Conservation (phyloP, 768 basidiomycete species). For the Russula brevipes region DNA sequence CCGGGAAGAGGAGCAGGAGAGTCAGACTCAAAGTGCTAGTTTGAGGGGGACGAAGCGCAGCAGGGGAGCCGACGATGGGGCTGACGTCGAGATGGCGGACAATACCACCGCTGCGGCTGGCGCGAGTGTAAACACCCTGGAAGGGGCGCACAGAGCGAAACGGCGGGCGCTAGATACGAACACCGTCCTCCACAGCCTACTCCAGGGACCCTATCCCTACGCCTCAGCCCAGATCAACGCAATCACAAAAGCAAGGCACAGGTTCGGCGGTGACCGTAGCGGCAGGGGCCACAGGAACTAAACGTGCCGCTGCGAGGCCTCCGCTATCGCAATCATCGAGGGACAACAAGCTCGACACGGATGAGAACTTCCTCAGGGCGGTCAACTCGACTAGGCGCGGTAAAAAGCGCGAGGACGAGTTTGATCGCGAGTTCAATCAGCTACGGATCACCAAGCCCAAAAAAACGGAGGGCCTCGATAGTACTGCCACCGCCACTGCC, state of each 20-base stretch:
- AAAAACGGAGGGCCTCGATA: not conserved
- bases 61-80: not conserved
- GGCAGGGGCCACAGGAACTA: not conserved
- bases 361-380: constrained; percentile 59
- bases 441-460: constrained; percentile 62
- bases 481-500: constrained; percentile 33
- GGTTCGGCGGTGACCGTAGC: not conserved
- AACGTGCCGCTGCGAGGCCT: not conserved
- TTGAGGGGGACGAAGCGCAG: constrained; percentile 17
- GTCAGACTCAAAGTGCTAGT: not conserved
- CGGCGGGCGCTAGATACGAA: constrained; percentile 13
- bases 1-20: constrained; percentile 21
- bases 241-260: not conserved
- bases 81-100: constrained; percentile 1
- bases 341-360: constrained; percentile 41
- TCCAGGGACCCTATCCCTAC: not conserved
- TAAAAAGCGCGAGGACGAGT: constrained; percentile 58
- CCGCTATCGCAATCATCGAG: not conserved
- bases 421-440: constrained; percentile 72
- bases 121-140: not conserved
- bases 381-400: constrained; percentile 65
- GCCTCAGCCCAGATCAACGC: no score
- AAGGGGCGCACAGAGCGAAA: not conserved
- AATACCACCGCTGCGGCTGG: not conserved
- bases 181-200: not conserved